Conservation (phyloP, 108 stramenopile species). For the Nitzschia sp. region DNA sequence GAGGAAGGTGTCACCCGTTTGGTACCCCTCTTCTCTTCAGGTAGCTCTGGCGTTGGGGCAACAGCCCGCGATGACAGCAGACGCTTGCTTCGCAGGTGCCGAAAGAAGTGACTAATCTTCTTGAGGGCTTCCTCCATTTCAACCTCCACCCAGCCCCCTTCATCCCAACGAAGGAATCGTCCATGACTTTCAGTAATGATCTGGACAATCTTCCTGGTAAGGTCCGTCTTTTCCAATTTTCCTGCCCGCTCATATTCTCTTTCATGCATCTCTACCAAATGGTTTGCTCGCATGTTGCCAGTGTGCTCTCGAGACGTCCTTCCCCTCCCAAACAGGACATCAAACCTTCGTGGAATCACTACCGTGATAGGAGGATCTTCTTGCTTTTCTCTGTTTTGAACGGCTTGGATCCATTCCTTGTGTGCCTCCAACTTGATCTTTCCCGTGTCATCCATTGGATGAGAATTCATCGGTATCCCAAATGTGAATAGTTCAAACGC, state of each 20-base stretch:
- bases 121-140: not conserved
- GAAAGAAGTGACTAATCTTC: conserved; percentile 17
- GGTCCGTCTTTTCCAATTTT: conserved; percentile 11
- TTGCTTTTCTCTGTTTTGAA: not conserved
- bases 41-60: no score
- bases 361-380: not conserved
- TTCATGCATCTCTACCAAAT: conserved; percentile 2
- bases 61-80: not conserved
- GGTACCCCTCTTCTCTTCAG: no score
- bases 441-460: not conserved
- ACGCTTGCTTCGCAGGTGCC: not conserved
- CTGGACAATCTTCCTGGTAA: conserved; percentile 18
- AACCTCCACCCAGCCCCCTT: conserved; percentile 14
- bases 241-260: not conserved
- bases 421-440: not conserved
- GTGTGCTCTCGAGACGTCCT: not conserved
- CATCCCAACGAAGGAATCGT: conserved; percentile 21
- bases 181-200: conserved; percentile 20
- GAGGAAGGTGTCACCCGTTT: no score
- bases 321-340: not conserved
- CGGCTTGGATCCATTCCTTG: conserved; percentile 1
- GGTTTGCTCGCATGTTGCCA: conserved; percentile 4
- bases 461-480: conserved; percentile 9
- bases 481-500: conserved; percentile 23
- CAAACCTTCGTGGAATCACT: not conserved